Evolutionary conservation across 1,284 basidiomycete genomes (phyloP).

Genomic region (Xerocomus minutiporus): DNA sequence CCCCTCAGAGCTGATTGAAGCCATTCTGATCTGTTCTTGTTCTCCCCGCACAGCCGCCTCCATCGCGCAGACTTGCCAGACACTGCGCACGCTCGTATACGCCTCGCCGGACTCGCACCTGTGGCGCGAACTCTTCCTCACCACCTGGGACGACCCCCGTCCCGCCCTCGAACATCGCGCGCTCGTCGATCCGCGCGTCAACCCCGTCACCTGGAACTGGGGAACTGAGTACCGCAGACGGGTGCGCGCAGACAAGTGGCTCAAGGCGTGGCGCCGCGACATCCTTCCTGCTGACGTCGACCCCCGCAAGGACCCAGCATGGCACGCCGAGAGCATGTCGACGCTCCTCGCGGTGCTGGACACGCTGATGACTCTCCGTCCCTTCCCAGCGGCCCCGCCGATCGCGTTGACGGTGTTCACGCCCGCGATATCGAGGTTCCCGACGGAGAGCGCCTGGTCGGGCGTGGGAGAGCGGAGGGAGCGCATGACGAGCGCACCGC

Average conservation of each 20-base stretch:
- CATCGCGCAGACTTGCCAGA: slow-evolving; percentile 42
- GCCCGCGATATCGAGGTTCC: slow-evolving; percentile 9
- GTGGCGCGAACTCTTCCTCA: slow-evolving; percentile 50
- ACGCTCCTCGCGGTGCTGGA: slow-evolving; percentile 26
- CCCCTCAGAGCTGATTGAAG: slow-evolving; percentile 42
- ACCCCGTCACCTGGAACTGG: slow-evolving; percentile 19
- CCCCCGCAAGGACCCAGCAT: neutral
- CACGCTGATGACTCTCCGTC: slow-evolving; percentile 32
- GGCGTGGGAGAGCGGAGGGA: slow-evolving; percentile 9
- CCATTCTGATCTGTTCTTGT: slow-evolving; percentile 37
- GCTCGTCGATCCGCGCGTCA: slow-evolving; percentile 20
- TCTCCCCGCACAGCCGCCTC: slow-evolving; percentile 37
- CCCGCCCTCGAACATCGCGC: slow-evolving; percentile 23
- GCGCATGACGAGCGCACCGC: slow-evolving; percentile 22
- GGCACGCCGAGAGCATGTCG: neutral
- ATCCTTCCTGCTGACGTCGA: slow-evolving; percentile 2
- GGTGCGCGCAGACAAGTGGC: slow-evolving; percentile 7
- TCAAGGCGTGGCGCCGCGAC: slow-evolving; percentile 18
- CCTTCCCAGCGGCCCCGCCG: slow-evolving; percentile 21
- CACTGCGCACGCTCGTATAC: slow-evolving; percentile 40
- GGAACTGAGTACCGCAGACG: slow-evolving; percentile 23
- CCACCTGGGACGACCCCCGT: slow-evolving; percentile 48
- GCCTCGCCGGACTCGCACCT: slow-evolving; percentile 42
- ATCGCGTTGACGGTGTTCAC: slow-evolving; percentile 20
- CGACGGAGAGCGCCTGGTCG: slow-evolving; percentile 8